Percentiles rank a stretch among this genome's conserved stretches.
phyloP scores from a whole-genome alignment of 176 grass and related monocot genomes.

The Avena eriantha region DNA sequence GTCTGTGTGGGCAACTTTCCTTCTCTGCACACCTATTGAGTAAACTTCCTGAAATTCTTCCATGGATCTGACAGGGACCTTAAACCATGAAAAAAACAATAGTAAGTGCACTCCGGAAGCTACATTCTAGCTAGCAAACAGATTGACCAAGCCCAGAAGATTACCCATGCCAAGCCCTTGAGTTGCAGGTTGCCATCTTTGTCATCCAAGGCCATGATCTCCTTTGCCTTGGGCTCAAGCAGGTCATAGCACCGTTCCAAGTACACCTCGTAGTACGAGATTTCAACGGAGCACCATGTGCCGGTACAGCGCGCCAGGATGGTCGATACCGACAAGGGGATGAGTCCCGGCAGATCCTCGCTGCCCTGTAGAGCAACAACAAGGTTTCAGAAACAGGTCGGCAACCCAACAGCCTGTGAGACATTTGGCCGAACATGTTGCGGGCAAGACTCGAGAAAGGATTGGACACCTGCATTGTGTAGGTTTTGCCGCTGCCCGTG shows the following conservation, averaged over 20 bases:
- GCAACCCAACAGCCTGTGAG: background rate
- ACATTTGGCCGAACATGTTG: slow-evolving; percentile 18
- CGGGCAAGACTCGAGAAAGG: background rate
- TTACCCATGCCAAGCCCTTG: slow-evolving; percentile 91
- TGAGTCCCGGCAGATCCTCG: slow-evolving; percentile 64
- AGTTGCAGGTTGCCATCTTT: slow-evolving; percentile 79
- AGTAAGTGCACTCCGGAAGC: slow-evolving; percentile 24
- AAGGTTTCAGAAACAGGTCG: background rate
- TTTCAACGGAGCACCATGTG: slow-evolving; percentile 61
- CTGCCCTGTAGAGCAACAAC: slow-evolving; percentile 52
- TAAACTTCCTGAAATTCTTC: slow-evolving; percentile 74
- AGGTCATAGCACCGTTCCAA: slow-evolving; percentile 92
- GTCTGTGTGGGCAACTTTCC: slow-evolving; percentile 78
- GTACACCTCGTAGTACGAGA: slow-evolving; percentile 93
- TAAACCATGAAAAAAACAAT: slow-evolving; percentile 21
- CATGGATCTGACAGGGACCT: slow-evolving; percentile 76
- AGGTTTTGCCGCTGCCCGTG: slow-evolving; percentile 89
- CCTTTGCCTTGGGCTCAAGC: slow-evolving; percentile 84
- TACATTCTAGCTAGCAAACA: slow-evolving; percentile 23
- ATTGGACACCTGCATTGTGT: slow-evolving; percentile 72
- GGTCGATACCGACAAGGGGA: slow-evolving; percentile 68
- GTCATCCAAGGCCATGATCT: slow-evolving; percentile 83
- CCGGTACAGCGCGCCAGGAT: slow-evolving; percentile 58
- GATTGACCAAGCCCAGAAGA: background rate
- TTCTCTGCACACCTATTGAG: slow-evolving; percentile 78